These are phyloP conservation scores for Pestalotiopsis sp. DNA, from an alignment of 2,329 filamentous ascomycete genomes.

Conservation along the genomic window DNA sequence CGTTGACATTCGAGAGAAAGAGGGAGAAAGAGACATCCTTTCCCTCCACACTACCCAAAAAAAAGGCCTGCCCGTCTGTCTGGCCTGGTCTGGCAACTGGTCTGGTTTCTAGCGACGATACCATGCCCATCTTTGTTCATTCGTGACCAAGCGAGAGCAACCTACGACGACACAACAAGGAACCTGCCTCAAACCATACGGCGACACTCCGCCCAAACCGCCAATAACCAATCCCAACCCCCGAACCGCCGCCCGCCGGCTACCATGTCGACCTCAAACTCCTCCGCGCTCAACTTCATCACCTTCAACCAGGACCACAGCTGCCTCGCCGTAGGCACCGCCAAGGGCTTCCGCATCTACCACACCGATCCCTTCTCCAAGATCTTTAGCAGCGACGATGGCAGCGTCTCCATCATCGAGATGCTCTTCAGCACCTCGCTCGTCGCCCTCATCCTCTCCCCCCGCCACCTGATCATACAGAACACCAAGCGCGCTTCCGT, in stretches of 20 bases:
- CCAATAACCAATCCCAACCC: neutral
- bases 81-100: neutral
- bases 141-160: neutral
- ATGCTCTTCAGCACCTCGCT: slow-evolving; percentile 99
- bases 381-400: slow-evolving; percentile 91
- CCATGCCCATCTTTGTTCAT: too few relatives aligned
- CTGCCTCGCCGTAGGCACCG: slow-evolving; percentile 95
- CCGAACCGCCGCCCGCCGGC: neutral
- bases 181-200: neutral
- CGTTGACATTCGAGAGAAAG: neutral
- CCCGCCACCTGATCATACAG: slow-evolving; percentile 89
- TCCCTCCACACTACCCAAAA: too few relatives aligned
- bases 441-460: slow-evolving; percentile 90
- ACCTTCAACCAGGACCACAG: slow-evolving; percentile 99
- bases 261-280: slow-evolving; percentile 4
- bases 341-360: slow-evolving; percentile 93
- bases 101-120: too few relatives aligned
- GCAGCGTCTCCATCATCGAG: slow-evolving; percentile 93
- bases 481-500: slow-evolving; percentile 87
- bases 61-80: neutral
- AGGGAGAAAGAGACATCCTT: too few relatives aligned
- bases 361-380: slow-evolving; percentile 95
- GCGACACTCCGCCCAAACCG: neutral
- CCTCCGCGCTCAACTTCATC: slow-evolving; percentile 84
- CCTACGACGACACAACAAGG: neutral